Conservation (phyloP, 257 asterid genomes). For the Phtheirospermum japonicum region DNA sequence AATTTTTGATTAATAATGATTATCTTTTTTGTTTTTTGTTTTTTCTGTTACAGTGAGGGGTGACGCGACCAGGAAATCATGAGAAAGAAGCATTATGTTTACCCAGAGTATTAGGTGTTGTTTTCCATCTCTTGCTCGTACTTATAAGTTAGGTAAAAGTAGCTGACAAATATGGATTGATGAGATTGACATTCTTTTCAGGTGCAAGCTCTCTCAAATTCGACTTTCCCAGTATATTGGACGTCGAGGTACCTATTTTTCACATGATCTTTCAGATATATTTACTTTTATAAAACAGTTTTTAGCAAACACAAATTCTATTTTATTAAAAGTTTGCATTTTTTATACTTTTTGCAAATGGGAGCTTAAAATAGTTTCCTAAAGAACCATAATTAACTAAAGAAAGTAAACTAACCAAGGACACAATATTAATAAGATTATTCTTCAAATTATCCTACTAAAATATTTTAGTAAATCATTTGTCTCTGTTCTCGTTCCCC, state of each 20-base stretch:
- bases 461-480: not conserved
- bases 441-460: not conserved
- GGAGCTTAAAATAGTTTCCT: constrained; percentile 19
- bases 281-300: constrained; percentile 7
- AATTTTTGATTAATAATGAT: constrained; percentile 13
- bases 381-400: not conserved
- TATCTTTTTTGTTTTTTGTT: not conserved
- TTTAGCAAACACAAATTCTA: constrained; percentile 4
- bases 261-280: constrained; percentile 5
- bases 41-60: constrained; percentile 43
- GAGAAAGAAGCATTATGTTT: constrained; percentile 26
- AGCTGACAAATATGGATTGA: not conserved
- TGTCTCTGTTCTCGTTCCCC: not conserved
- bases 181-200: constrained; percentile 22
- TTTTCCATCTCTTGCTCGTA: constrained; percentile 19
- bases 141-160: not conserved
- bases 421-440: not conserved
- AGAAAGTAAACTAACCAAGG: not conserved
- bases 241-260: constrained; percentile 34
- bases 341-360: constrained; percentile 1
- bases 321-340: constrained; percentile 8
- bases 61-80: constrained; percentile 35
- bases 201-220: constrained; percentile 31
- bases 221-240: constrained; percentile 31
- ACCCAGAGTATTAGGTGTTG: not conserved